These are phyloP conservation scores for Terfezia claveryi DNA, from an alignment of 495 filamentous ascomycete genomes.

Conservation along the genomic window DNA sequence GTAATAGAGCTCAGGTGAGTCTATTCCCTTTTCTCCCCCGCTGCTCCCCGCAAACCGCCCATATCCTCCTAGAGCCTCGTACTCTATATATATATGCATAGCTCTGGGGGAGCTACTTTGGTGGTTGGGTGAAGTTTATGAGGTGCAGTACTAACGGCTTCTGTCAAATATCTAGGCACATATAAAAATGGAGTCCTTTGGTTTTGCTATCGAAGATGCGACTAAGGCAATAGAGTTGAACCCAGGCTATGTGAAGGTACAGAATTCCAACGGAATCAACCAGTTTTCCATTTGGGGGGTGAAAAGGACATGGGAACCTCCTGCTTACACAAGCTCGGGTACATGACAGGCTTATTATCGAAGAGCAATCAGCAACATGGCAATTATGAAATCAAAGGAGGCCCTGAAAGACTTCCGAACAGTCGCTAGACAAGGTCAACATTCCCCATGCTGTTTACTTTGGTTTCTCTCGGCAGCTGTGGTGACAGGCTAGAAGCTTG, in stretches of 20 bases:
- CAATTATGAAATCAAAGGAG: slow-evolving; percentile 66
- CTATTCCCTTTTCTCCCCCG: slow-evolving; percentile 1
- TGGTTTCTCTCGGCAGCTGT: neutral
- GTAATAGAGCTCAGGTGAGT: slow-evolving; percentile 78
- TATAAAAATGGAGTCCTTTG: slow-evolving; percentile 87
- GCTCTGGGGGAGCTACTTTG: no score
- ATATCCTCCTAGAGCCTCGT: no score
- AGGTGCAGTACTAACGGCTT: no score
- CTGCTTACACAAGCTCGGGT: neutral
- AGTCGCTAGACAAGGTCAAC: slow-evolving; percentile 45
- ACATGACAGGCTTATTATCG: slow-evolving; percentile 68
- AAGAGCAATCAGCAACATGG: slow-evolving; percentile 71
- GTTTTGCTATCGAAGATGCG: slow-evolving; percentile 78
- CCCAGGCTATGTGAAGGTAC: slow-evolving; percentile 64
- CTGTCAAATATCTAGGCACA: slow-evolving; percentile 37
- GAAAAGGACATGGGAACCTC: neutral
- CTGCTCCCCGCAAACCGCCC: neutral
- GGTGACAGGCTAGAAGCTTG: neutral
- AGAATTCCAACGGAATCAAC: neutral
- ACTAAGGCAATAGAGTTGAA: slow-evolving; percentile 86
- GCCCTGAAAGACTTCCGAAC: slow-evolving; percentile 83
- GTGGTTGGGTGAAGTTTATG: no score
- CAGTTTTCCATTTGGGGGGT: neutral
- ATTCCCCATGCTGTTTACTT: neutral
- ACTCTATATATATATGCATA: no score